Base-by-base conservation (phyloP, 805 yeast genomes). In the Monosporozyma unispora region DNA sequence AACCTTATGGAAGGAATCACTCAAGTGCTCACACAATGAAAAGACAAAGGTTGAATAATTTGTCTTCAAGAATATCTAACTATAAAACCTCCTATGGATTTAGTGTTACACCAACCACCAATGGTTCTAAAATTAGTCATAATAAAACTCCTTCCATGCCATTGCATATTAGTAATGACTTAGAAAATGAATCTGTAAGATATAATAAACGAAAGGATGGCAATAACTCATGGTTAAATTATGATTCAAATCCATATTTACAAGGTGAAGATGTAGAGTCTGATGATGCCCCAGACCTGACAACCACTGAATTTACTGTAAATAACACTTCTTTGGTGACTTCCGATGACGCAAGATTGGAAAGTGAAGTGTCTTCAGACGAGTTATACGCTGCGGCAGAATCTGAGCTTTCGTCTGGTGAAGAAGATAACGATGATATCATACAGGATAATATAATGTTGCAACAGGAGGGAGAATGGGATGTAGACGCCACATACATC, bases 261-360 rank as follows among this genome's bases (percentile, higher is more conserved):
- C 53, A 47, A 11, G 83, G 18, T 19, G 14, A 9, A 3, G 39
- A 35, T 18, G 22, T 6, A 16, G 22, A 21, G 4, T 39, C 27
- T 21, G n/a, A 21, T 9, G 23, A 76, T 57, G 75, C 76, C 54
- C 84, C 84, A 53, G 79, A 78, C 61, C 78, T 91, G 66, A 87
- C 87, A 59, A 93, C 84, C 67, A 95, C 91, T 14, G 61, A 58
- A 27, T 37, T 28, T 18, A 55, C 65, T 0, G 45, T 59, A 14
- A 64, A 56, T 33, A 57, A 61, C 44, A 59, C 67, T 7, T 57
- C 63, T 1, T 55, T 61, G 39, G 62, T 61, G 48, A 66, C 65
- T 29, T 65, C 68, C n/a, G 68, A 61, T 27, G 60, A 62, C 49
- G 68, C 64, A 1, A 44, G 62, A 23, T 46, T 59, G 14, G 68